Evolutionary conservation across 108 stramenopile species (phyloP).

Genomic region (Epithemia pelagica): DNA sequence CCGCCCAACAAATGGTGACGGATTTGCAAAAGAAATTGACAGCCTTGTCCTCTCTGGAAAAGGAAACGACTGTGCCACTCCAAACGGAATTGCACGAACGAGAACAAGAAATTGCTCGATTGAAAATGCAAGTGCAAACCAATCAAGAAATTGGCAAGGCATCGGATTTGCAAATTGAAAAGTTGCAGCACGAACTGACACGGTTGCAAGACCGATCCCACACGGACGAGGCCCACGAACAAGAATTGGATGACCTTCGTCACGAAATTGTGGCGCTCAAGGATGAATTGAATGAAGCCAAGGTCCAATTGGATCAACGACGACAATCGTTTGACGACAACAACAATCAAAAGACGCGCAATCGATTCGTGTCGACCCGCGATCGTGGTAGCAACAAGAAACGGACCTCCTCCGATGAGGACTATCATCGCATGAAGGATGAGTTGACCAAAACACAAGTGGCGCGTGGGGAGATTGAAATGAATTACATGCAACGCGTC

Average conservation of each 20-base stretch:
- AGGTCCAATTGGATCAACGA: constrained; percentile 1
- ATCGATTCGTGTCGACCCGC: not conserved
- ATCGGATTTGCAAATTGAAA: not conserved
- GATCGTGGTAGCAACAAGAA: not conserved
- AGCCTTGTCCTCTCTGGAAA: not conserved
- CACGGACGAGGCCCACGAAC: not conserved
- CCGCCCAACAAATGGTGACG: not conserved
- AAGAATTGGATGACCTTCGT: constrained; percentile 1
- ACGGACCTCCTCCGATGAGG: too few relatives aligned
- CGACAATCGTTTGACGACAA: not conserved
- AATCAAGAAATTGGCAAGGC: not conserved
- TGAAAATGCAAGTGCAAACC: not conserved
- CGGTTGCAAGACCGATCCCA: not conserved
- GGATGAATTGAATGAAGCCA: not conserved
- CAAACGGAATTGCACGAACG: constrained; percentile 3
- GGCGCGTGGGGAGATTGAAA: constrained; percentile 16
- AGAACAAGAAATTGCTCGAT: constrained; percentile 1
- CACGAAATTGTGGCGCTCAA: not conserved
- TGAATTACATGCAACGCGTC: constrained; percentile 13
- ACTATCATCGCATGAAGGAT: not conserved
- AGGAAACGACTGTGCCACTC: not conserved
- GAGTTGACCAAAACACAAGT: constrained; percentile 15
- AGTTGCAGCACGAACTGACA: not conserved
- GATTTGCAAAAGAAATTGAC: not conserved
- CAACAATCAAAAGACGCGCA: constrained; percentile 7